phyloP scores from a whole-genome alignment of 2,329 filamentous ascomycete genomes.

The Pezizomycotina sp. region DNA sequence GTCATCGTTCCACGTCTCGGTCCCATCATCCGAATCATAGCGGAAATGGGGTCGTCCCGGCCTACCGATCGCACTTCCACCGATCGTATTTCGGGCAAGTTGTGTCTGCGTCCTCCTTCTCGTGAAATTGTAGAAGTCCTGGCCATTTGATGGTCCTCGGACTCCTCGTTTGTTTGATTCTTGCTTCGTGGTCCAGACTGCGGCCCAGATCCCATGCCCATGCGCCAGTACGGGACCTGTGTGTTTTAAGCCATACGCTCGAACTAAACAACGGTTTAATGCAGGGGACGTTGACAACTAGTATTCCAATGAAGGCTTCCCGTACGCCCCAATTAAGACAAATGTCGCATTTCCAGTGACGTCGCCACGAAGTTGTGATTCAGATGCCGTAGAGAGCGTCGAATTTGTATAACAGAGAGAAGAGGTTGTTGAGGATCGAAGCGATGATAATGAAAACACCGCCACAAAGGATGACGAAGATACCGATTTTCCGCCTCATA shows the following conservation, averaged over 20 bases:
- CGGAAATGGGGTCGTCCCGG: too few relatives aligned
- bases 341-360: conserved; percentile 15
- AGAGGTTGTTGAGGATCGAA: conserved; percentile 16
- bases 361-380: conserved; percentile 11
- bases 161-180: too few relatives aligned
- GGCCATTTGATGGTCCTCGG: too few relatives aligned
- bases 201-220: too few relatives aligned
- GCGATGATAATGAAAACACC: conserved; percentile 17
- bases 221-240: too few relatives aligned
- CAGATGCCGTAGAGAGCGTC: conserved; percentile 14
- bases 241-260: conserved; percentile 18
- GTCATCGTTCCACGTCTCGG: too few relatives aligned
- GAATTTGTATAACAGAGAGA: conserved; percentile 17
- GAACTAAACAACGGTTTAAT: conserved; percentile 18
- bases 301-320: conserved; percentile 16
- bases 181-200: too few relatives aligned
- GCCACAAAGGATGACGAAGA: conserved; percentile 10
- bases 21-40: too few relatives aligned
- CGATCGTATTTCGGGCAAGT: too few relatives aligned
- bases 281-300: conserved; percentile 17
- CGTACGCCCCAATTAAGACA: conserved; percentile 17
- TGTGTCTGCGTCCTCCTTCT: too few relatives aligned
- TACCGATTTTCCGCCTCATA: conserved; percentile 9
- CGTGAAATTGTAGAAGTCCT: too few relatives aligned
- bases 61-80: too few relatives aligned